Evolutionary conservation across 1,139 yeast species (phyloP).

Genomic region (Yamadazyma mexicana): DNA sequence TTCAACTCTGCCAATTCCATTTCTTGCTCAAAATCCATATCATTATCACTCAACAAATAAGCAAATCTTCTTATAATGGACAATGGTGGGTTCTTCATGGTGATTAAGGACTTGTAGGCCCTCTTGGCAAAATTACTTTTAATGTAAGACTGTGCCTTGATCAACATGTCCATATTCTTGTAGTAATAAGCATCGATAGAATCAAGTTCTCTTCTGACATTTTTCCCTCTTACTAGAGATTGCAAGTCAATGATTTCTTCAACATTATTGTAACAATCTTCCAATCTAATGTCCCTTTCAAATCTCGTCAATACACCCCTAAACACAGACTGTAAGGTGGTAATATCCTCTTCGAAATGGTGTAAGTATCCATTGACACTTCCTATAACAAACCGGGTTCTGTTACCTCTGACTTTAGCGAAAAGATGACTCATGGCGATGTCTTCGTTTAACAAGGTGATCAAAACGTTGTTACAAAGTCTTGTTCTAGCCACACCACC

Average conservation of each 20-base stretch:
- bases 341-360: conserved; percentile 22
- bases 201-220: conserved; percentile 33
- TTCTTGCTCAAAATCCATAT: conserved; percentile 75
- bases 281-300: conserved; percentile 46
- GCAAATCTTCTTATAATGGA: conserved; percentile 77
- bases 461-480: conserved; percentile 44
- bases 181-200: conserved; percentile 54
- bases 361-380: conserved; percentile 23
- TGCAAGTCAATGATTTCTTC: conserved; percentile 47
- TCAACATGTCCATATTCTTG: conserved; percentile 54
- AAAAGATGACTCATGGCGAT: conserved; percentile 34
- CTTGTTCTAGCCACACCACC: conserved; percentile 51
- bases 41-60: conserved; percentile 71
- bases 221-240: conserved; percentile 47
- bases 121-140: conserved; percentile 67
- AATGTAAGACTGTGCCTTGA: conserved; percentile 72
- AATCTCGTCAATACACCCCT: conserved; percentile 55
- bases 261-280: conserved; percentile 51
- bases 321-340: conserved; percentile 35
- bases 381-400: conserved; percentile 30
- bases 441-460: conserved; percentile 44
- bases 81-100: conserved; percentile 74
- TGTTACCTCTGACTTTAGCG: conserved; percentile 48
- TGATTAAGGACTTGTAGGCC: conserved; percentile 73
- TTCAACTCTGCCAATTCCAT: conserved; percentile 66